phyloP scores from a whole-genome alignment of 306 rosid genomes.

The Rosa chinensis region DNA sequence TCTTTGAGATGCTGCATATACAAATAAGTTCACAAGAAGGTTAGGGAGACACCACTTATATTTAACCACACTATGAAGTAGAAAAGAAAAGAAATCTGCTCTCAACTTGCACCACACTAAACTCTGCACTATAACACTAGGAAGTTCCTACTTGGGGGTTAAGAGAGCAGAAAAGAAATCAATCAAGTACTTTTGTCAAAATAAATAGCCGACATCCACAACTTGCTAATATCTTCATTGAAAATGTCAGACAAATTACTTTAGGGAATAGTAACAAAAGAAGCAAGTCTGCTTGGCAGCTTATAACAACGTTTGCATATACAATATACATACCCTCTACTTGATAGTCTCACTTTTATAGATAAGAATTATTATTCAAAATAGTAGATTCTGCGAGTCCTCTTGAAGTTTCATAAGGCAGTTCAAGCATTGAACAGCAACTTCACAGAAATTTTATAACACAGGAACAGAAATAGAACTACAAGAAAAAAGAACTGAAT shows the following conservation, averaged over 20 bases:
- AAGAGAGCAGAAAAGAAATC: background rate
- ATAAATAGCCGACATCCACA: too few relatives aligned
- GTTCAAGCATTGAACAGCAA: background rate
- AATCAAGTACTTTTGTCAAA: background rate
- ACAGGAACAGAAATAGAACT: background rate
- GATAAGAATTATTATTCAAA: background rate
- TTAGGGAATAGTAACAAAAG: background rate
- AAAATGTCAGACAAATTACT: background rate
- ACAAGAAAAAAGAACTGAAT: background rate
- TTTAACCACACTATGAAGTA: background rate
- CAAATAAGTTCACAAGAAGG: background rate
- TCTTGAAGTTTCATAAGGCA: background rate
- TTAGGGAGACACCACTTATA: background rate
- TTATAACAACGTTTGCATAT: background rate
- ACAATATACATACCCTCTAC: background rate
- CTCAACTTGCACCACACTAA: too few relatives aligned
- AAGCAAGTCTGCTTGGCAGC: background rate
- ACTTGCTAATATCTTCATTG: background rate
- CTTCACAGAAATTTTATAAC: background rate
- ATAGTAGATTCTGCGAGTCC: background rate
- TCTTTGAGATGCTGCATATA: constrained; percentile 80
- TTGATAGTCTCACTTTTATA: background rate
- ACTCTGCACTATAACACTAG: background rate
- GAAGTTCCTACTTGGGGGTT: background rate
- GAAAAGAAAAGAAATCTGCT: background rate